Evolutionary conservation across 75 land plant genomes (phyloP).

Genomic region (Pinus taeda): DNA sequence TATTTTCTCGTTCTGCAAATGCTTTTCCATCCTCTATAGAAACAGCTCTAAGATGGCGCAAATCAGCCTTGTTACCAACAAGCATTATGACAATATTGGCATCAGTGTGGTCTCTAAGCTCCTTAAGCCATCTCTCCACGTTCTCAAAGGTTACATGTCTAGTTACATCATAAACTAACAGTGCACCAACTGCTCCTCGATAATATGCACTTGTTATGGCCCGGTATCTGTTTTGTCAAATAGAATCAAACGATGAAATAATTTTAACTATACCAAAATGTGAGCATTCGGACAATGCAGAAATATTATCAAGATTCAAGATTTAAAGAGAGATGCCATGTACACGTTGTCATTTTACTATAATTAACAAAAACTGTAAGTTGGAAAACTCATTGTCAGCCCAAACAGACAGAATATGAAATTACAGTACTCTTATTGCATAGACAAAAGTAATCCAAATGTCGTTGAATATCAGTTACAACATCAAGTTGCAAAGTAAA

Average conservation of each 20-base stretch:
- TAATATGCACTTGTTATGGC: conserved; percentile 89
- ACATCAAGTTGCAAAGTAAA: neutral
- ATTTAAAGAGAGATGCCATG: neutral
- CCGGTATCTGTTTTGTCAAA: conserved; percentile 37
- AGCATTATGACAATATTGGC: conserved; percentile 81
- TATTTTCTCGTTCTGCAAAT: conserved; percentile 62
- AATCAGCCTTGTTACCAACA: conserved; percentile 75
- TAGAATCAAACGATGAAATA: neutral
- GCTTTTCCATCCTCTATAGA: conserved; percentile 64
- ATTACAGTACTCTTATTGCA: neutral
- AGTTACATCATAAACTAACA: conserved; percentile 72
- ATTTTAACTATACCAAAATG: neutral
- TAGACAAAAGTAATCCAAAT: neutral
- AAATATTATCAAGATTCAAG: neutral
- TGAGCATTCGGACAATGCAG: neutral
- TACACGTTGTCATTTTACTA: neutral
- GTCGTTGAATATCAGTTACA: neutral
- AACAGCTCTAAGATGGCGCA: conserved; percentile 74
- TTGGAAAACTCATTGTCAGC: neutral
- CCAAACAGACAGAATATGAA: neutral
- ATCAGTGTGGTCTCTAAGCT: conserved; percentile 74
- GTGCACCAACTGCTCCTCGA: conserved; percentile 76
- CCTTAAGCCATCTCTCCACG: conserved; percentile 80
- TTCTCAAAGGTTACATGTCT: conserved; percentile 78
- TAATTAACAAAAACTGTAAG: neutral